These are phyloP conservation scores for Pulveroboletus ravenelii DNA, from an alignment of 768 basidiomycete genomes.

Conservation along the genomic window DNA sequence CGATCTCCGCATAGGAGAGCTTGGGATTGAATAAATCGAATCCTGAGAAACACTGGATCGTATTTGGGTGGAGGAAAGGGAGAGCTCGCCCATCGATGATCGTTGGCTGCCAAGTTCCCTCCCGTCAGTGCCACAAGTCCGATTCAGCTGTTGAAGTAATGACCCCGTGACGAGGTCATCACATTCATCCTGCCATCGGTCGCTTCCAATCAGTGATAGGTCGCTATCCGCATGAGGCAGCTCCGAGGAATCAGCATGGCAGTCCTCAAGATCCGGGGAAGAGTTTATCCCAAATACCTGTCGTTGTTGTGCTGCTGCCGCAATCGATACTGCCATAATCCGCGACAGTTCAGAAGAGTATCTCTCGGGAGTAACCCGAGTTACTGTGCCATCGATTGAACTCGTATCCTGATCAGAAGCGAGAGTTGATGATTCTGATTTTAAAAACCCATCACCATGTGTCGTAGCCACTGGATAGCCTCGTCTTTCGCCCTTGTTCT, in stretches of 20 bases:
- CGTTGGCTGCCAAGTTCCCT: neutral
- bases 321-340: conserved; percentile 25
- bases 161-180: conserved; percentile 29
- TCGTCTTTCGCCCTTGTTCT: neutral
- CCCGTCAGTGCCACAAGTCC: neutral
- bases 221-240: conserved; percentile 44
- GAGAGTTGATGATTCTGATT: conserved; percentile 10
- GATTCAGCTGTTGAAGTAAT: conserved; percentile 20
- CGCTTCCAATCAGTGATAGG: conserved; percentile 39
- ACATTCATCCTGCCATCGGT: conserved; percentile 37
- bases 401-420: conserved; percentile 16
- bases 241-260: neutral
- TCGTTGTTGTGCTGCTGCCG: conserved; percentile 42
- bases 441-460: conserved; percentile 1
- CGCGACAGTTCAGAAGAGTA: conserved; percentile 28
- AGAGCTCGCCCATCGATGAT: conserved; percentile 6
- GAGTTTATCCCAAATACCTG: conserved; percentile 50
- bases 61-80: conserved; percentile 10
- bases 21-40: conserved; percentile 23
- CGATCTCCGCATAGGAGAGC: conserved; percentile 11
- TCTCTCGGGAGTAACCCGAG: conserved; percentile 2
- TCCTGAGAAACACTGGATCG: conserved; percentile 20
- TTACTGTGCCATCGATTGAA: neutral
- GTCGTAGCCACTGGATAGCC: neutral
- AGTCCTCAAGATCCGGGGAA: conserved; percentile 26